Evolutionary conservation across 768 basidiomycete genomes (phyloP).

Genomic region (Hypsizygus marmoreus): DNA sequence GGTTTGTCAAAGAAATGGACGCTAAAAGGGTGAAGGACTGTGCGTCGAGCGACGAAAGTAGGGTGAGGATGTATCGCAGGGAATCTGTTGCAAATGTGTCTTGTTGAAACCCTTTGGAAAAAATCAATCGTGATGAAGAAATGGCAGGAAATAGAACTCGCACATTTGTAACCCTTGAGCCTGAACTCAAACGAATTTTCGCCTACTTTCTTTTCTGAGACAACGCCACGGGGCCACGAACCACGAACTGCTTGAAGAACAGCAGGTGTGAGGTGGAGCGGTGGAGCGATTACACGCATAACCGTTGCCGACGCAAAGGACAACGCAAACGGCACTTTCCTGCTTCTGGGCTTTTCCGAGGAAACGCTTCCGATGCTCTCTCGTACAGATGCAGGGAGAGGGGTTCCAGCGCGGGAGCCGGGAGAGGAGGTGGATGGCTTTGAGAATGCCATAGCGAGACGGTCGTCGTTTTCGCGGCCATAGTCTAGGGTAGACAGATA

Average conservation of each 20-base stretch:
- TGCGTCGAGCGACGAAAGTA: conserved; percentile 65
- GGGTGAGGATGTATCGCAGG: conserved; percentile 65
- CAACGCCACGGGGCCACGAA: conserved; percentile 80
- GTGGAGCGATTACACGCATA: conserved; percentile 77
- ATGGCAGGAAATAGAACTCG: conserved; percentile 21
- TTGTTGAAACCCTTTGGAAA: conserved; percentile 68
- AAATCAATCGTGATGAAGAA: conserved; percentile 6
- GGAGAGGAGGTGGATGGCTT: conserved; percentile 38
- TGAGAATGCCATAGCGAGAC: conserved; percentile 71
- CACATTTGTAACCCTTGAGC: conserved; percentile 80
- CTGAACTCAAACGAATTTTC: conserved; percentile 79
- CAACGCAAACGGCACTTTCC: conserved; percentile 63
- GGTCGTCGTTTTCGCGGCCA: conserved; percentile 75
- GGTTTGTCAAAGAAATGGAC: conserved; percentile 71
- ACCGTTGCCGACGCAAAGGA: conserved; percentile 70
- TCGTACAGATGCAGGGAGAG: conserved; percentile 39
- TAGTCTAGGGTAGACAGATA: conserved; percentile 76
- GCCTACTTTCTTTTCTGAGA: conserved; percentile 74
- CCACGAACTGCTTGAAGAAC: conserved; percentile 78
- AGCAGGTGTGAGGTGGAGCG: conserved; percentile 74
- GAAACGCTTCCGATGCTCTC: conserved; percentile 38
- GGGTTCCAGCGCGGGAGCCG: conserved; percentile 30
- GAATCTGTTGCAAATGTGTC: conserved; percentile 77
- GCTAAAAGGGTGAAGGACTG: conserved; percentile 69
- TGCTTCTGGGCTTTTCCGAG: conserved; percentile 36